Base-by-base conservation (phyloP, 1,139 yeast species). In the Protomyces inouyei region DNA sequence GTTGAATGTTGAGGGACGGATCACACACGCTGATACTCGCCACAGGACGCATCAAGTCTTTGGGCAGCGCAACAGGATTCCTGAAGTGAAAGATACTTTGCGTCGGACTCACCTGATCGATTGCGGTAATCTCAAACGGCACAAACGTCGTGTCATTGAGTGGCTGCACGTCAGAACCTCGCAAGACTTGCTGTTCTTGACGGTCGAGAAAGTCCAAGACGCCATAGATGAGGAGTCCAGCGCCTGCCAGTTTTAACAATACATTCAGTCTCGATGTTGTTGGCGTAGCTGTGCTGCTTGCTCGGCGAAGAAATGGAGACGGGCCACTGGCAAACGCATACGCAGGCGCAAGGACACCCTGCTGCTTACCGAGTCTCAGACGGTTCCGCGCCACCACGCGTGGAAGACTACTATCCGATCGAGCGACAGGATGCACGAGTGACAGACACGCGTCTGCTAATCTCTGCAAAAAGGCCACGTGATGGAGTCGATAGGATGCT, bases 1-100 rank as follows among this genome's bases (percentile, higher is more conserved):
- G 64, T 32, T 64, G 64, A 36, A 64, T 64, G 16, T 64, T 57
- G 36, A 61, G 43, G 8, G 56, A 56, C 6, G 66, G 64, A 28
- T 64, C 61, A 28, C 54, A 53, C 32, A 66, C 35, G 10, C 55
- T 52, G 48, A 60, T 36, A n/a, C 57, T 52, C 12, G 36, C 37
- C n/a, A 59, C 21, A 3, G 63, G 63, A n/a, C 10, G 38, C 23
- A 51, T 3, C 12, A 12, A 43, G n/a, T 4, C 6, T 12, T 23
- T 1, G 12, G 55, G 21, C 5, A 35, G 3, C 10, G 51, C 51
- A 4, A 52, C 12, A 12, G 37, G 21, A n/a, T 36, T n/a, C 21
- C 16, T 12, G 6, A 59, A 45, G 10, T 55, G 53, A 40, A 59
- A 59, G 28, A 59, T 32, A n/a, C 57, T 18, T 5, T 52, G 28